Conservation (phyloP, 2,329 filamentous ascomycete genomes). For the Akanthomyces muscarius region DNA sequence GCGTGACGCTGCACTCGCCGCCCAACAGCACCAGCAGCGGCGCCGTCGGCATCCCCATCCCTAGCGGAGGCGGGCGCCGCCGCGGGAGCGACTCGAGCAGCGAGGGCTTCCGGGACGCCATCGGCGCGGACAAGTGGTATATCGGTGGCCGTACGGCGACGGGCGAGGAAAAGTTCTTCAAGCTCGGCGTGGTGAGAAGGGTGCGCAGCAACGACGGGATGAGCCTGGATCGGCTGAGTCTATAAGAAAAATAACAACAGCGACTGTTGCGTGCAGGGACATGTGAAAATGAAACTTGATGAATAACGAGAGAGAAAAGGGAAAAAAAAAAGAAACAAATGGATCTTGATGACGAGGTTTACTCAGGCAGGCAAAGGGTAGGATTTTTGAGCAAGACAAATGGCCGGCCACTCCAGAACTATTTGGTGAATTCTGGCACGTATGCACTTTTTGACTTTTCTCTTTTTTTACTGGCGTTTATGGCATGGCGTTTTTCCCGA, state of each 20-base stretch:
- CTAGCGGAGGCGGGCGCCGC: conserved; percentile 38
- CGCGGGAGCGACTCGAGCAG: conserved; percentile 71
- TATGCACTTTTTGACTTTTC: not conserved
- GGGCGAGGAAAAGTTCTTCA: conserved; percentile 80
- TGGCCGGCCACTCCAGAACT: no score
- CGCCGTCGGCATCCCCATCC: conserved; percentile 37
- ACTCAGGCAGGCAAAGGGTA: no score
- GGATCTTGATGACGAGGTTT: no score
- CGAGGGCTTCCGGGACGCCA: conserved; percentile 70
- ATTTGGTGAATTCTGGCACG: not conserved
- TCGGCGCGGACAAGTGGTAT: conserved; percentile 75
- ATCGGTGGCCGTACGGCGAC: conserved; percentile 71
- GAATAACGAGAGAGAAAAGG: not conserved
- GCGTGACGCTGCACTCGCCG: conserved; percentile 27
- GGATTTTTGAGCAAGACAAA: not conserved
- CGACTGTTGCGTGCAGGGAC: not conserved
- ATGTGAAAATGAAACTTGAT: not conserved
- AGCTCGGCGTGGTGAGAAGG: conserved; percentile 69
- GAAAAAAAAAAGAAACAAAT: not conserved
- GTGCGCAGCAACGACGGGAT: conserved; percentile 70
- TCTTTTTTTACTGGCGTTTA: not conserved
- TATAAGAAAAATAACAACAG: conserved; percentile 43
- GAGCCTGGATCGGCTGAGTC: conserved; percentile 69
- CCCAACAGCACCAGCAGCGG: conserved; percentile 21
- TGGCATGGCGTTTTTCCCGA: not conserved